Evolutionary conservation across 202 grass and related monocot genomes (phyloP).

Genomic region (Alloteropsis angusta): DNA sequence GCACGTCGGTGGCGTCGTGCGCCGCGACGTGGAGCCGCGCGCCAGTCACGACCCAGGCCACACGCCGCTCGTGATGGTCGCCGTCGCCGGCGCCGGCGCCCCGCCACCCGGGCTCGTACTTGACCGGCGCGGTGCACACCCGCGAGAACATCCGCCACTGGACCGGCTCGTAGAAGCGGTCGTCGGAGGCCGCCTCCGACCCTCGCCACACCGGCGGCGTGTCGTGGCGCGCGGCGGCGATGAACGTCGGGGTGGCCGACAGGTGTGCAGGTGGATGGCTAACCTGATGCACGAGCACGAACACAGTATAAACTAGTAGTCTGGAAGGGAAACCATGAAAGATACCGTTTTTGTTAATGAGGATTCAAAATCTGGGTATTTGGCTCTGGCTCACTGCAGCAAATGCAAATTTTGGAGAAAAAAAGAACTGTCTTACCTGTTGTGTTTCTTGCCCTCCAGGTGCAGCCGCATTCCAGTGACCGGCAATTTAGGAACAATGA

Average conservation of each 20-base stretch:
- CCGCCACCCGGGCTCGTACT: conserved; percentile 56
- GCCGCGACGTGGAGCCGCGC: conserved; percentile 61
- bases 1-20: conserved; percentile 33
- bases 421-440: conserved; percentile 29
- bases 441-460: conserved; percentile 81
- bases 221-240: conserved; percentile 18
- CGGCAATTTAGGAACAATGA: conserved; percentile 42
- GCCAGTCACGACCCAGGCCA: conserved; percentile 58
- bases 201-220: conserved; percentile 44
- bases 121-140: conserved; percentile 67
- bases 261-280: conserved; percentile 90
- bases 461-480: conserved; percentile 87
- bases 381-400: too few relatives aligned
- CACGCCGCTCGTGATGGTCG: background rate
- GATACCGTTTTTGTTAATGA: too few relatives aligned
- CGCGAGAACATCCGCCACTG: conserved; percentile 72
- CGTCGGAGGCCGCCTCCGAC: conserved; percentile 46
- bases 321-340: too few relatives aligned
- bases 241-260: conserved; percentile 49
- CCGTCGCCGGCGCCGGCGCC: background rate
- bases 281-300: conserved; percentile 37
- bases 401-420: too few relatives aligned
- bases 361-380: too few relatives aligned
- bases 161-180: conserved; percentile 71
- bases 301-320: too few relatives aligned